phyloP scores from a whole-genome alignment of 1,139 yeast species.

The Blastobotrys serpentis region DNA sequence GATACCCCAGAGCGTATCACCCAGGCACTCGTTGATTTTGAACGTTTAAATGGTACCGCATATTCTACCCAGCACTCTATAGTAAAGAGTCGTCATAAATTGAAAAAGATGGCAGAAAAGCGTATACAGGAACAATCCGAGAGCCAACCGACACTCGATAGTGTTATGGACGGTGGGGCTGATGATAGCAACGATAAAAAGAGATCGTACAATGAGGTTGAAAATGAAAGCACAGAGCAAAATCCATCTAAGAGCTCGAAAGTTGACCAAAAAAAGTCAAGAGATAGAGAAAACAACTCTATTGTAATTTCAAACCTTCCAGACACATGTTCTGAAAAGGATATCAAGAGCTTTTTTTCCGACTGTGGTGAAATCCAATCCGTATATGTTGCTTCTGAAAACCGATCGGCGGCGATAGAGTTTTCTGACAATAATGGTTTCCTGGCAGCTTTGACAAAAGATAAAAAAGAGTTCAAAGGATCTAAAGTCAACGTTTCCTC shows the following conservation, averaged over 20 bases:
- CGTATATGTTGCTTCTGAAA: conserved; percentile 27
- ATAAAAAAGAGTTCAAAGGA: conserved; percentile 49
- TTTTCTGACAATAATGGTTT: conserved; percentile 52
- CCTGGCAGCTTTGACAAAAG: conserved; percentile 60
- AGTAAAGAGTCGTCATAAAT: conserved; percentile 13
- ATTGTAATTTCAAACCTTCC: conserved; percentile 50
- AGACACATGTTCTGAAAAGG: conserved; percentile 34
- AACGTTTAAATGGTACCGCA: conserved; percentile 41
- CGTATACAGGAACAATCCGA: conserved; percentile 12
- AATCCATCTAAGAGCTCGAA: conserved; percentile 5
- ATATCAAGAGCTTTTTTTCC: conserved; percentile 47
- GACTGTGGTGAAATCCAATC: conserved; percentile 61
- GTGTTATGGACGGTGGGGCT: not conserved
- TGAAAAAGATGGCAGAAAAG: conserved; percentile 18
- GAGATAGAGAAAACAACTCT: conserved; percentile 60
- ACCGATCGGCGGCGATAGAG: conserved; percentile 44
- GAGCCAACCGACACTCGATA: not conserved
- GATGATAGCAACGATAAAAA: conserved; percentile 1
- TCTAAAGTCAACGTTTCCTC: conserved; percentile 48
- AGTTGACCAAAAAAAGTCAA: conserved; percentile 10
- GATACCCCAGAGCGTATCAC: conserved; percentile 55
- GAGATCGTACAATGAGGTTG: not conserved
- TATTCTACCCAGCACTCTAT: conserved; percentile 33
- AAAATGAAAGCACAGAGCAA: conserved; percentile 1
- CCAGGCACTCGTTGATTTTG: conserved; percentile 49